A percentile compares a stretch with the other conserved stretches of the same genome.
Conservation (phyloP, 140 eudicot species). For the Stevia rebaudiana region DNA sequence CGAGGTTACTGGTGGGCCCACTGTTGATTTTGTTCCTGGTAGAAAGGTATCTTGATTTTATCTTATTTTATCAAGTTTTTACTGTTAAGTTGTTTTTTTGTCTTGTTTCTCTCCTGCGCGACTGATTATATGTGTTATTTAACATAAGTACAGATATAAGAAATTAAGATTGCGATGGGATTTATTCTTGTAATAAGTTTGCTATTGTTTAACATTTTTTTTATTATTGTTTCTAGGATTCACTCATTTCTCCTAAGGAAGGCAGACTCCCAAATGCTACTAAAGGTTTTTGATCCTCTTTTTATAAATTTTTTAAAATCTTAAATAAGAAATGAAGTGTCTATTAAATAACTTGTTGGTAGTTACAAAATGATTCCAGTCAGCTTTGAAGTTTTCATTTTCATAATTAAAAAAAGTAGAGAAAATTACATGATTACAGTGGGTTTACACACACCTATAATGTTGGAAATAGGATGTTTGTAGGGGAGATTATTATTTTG, state of each 20-base stretch:
- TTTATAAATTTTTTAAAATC: slow-evolving; percentile 7
- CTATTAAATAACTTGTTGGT: slow-evolving; percentile 6
- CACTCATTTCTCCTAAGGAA: slow-evolving; percentile 79
- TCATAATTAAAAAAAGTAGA: too few species aligned
- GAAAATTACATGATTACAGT: too few species aligned
- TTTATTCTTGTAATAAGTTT: too few species aligned
- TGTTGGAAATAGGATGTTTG: too few species aligned
- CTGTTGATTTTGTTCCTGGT: slow-evolving; percentile 82
- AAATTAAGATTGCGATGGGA: too few species aligned
- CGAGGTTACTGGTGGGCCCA: slow-evolving; percentile 97
- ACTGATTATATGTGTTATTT: too few species aligned
- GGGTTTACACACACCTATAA: too few species aligned
- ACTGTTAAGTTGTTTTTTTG: too few species aligned
- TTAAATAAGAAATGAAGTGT: slow-evolving; percentile 1
- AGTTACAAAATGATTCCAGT: slow-evolving; percentile 15
- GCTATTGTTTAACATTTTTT: background rate
- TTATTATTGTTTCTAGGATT: slow-evolving; percentile 52
- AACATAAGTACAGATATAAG: too few species aligned
- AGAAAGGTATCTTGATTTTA: slow-evolving; percentile 61
- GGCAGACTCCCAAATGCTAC: slow-evolving; percentile 94
- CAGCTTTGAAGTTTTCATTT: background rate
- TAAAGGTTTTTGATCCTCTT: slow-evolving; percentile 44
- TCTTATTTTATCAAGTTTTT: background rate
- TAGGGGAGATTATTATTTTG: too few species aligned
- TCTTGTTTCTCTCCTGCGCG: too few species aligned